Evolutionary conservation across 2,329 filamentous ascomycete genomes (phyloP).

Genomic region (Pseudogymnoascus sp.): DNA sequence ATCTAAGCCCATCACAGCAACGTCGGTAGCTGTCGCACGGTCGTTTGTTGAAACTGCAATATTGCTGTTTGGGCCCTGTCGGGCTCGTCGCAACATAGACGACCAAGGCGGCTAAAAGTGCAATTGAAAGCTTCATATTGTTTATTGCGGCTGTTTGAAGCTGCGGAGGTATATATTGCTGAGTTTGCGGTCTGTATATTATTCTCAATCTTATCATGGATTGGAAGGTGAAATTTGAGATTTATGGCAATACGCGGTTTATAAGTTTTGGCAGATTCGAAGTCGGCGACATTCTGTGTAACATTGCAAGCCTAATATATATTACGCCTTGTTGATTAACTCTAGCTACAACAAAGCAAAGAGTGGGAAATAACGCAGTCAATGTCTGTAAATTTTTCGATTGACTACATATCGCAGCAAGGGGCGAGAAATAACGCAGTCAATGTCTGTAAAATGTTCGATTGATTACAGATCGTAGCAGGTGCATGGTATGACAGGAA

Average conservation of each 20-base stretch:
- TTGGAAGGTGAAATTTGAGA: background rate
- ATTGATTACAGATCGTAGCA: background rate
- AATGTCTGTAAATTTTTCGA: background rate
- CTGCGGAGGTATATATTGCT: background rate
- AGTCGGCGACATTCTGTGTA: background rate
- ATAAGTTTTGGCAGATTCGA: background rate
- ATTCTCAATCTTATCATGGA: background rate
- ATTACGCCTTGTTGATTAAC: background rate
- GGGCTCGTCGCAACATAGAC: background rate
- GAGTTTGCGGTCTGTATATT: background rate
- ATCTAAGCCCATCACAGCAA: background rate
- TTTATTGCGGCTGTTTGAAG: background rate
- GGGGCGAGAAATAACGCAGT: too few species aligned
- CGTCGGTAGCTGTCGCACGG: background rate
- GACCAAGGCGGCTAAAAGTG: background rate
- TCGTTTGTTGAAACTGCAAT: background rate
- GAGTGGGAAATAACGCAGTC: background rate
- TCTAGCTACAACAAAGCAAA: background rate
- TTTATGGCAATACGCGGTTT: background rate
- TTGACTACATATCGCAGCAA: background rate
- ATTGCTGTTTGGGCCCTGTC: background rate
- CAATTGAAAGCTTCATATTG: background rate
- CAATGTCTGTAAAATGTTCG: too few species aligned
- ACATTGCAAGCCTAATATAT: background rate
- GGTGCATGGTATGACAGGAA: background rate